Conservation (phyloP, 768 basidiomycete genomes). For the Chalciporus pseudorubinellus region DNA sequence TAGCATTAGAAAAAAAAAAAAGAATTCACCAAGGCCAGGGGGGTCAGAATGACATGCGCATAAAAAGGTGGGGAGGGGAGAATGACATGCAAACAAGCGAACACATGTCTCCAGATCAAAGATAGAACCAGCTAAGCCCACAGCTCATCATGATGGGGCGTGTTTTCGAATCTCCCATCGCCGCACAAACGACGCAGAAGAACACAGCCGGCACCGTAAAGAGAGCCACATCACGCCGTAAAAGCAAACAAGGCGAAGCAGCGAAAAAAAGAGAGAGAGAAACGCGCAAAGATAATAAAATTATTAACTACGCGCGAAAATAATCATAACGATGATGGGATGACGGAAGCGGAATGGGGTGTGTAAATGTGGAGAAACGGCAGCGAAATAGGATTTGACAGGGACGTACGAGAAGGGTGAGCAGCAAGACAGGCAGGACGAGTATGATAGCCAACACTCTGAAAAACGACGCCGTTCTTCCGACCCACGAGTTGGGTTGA, state of each 20-base stretch:
- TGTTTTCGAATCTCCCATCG: no score
- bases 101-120: no score
- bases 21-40: neutral
- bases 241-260: no score
- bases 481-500: slow-evolving; percentile 63
- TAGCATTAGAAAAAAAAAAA: neutral
- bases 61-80: neutral
- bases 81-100: no score
- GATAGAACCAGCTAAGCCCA: no score
- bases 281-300: no score
- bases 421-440: slow-evolving; percentile 48
- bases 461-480: slow-evolving; percentile 56
- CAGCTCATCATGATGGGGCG: no score
- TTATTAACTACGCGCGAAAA: neutral
- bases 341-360: neutral
- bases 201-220: no score
- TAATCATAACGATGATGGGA: neutral
- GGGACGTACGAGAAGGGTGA: slow-evolving; percentile 63
- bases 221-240: no score
- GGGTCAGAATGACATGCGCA: neutral
- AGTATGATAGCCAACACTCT: slow-evolving; percentile 60
- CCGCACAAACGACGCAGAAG: no score
- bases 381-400: slow-evolving; percentile 7
- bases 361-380: slow-evolving; percentile 11
- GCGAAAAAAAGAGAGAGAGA: no score